These are phyloP conservation scores for Chaetothyriales sp. DNA, from an alignment of 2,329 filamentous ascomycete species.

Conservation along the genomic window DNA sequence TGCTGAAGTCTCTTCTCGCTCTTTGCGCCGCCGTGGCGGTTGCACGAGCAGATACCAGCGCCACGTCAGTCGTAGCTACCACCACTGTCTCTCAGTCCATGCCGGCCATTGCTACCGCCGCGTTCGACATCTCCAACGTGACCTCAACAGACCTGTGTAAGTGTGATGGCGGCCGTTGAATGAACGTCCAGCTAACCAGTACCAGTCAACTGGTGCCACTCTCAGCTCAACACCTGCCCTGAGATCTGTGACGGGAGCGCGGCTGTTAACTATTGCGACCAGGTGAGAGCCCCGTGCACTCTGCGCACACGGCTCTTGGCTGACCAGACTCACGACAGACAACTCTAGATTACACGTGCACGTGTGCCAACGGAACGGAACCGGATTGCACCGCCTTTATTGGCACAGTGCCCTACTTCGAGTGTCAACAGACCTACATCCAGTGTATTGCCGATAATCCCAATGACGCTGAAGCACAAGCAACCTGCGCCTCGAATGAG, in stretches of 20 bases:
- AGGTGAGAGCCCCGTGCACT: conserved; percentile 31
- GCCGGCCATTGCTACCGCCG: conserved; percentile 14
- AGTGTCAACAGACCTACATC: conserved; percentile 41
- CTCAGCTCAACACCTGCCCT: conserved; percentile 47
- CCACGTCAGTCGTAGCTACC: conserved; percentile 15
- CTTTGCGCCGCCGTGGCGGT: conserved; percentile 8
- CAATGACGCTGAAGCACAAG: conserved; percentile 33
- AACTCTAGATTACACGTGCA: conserved; percentile 42
- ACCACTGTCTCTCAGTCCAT: conserved; percentile 17
- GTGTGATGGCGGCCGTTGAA: background rate
- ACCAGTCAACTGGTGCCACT: conserved; percentile 43
- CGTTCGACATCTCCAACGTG: conserved; percentile 13
- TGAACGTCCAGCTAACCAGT: background rate
- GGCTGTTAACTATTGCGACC: conserved; percentile 41
- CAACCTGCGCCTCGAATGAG: conserved; percentile 34
- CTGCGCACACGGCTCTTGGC: conserved; percentile 6
- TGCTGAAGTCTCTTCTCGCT: conserved; percentile 13
- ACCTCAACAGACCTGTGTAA: conserved; percentile 12
- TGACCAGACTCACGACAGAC: conserved; percentile 24
- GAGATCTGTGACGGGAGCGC: conserved; percentile 42
- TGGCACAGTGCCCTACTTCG: conserved; percentile 46
- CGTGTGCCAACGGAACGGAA: conserved; percentile 41
- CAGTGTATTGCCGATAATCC: conserved; percentile 36
- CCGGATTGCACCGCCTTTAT: conserved; percentile 44
- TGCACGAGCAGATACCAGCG: conserved; percentile 13